These are phyloP conservation scores for Epichloe brachyelytri DNA, from an alignment of 2,329 filamentous ascomycete genomes.

Conservation along the genomic window DNA sequence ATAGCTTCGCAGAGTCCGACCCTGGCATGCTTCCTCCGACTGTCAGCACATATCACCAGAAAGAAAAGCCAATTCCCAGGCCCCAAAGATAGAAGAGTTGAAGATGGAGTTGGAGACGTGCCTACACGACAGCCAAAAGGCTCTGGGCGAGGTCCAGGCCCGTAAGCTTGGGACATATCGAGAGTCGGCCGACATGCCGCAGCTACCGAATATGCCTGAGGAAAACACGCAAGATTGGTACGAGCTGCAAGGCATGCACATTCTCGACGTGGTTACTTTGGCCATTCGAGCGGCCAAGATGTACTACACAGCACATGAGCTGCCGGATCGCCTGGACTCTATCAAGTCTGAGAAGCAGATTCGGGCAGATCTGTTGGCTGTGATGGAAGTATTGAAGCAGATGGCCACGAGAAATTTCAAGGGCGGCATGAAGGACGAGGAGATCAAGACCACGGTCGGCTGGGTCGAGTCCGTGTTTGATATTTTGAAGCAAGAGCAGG, in stretches of 20 bases:
- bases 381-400: slow-evolving; percentile 83
- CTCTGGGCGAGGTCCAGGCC: slow-evolving; percentile 46
- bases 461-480: slow-evolving; percentile 73
- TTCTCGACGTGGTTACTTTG: slow-evolving; percentile 83
- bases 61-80: slow-evolving; percentile 67
- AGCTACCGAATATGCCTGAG: slow-evolving; percentile 27
- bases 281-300: slow-evolving; percentile 93
- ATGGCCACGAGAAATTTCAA: slow-evolving; percentile 82
- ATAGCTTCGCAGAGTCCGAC: slow-evolving; percentile 49
- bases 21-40: slow-evolving; percentile 87
- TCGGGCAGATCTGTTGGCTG: slow-evolving; percentile 67
- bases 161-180: slow-evolving; percentile 21
- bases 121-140: slow-evolving; percentile 55
- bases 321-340: slow-evolving; percentile 69
- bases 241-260: slow-evolving; percentile 81
- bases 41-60: slow-evolving; percentile 86
- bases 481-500: slow-evolving; percentile 66
- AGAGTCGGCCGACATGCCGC: slow-evolving; percentile 15
- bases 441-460: slow-evolving; percentile 58
- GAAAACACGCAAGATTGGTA: slow-evolving; percentile 54
- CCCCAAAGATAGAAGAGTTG: slow-evolving; percentile 74
- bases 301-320: slow-evolving; percentile 88
- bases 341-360: slow-evolving; percentile 84
- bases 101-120: slow-evolving; percentile 53
- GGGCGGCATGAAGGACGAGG: slow-evolving; percentile 66